A percentile compares a stretch with the other conserved stretches of the same genome.
These are phyloP conservation scores for Macrolepiota fuliginosa DNA, from an alignment of 768 basidiomycete genomes.

Conservation along the genomic window DNA sequence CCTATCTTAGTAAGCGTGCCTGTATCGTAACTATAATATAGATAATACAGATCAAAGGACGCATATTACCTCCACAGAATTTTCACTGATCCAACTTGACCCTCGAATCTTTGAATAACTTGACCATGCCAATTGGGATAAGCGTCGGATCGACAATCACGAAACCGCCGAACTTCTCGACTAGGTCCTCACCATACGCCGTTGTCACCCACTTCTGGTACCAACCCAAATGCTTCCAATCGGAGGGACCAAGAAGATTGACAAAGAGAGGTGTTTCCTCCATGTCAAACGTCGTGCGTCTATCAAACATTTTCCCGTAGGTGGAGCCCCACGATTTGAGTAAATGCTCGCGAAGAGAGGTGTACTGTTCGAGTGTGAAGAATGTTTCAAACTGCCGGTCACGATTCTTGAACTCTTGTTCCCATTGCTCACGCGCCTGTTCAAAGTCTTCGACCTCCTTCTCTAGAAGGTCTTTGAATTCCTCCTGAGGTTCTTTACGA, in stretches of 20 bases:
- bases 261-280: not conserved
- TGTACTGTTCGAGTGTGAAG: not conserved
- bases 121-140: constrained; percentile 41
- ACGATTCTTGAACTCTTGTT: not conserved
- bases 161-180: constrained; percentile 36
- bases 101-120: constrained; percentile 33
- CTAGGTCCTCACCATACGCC: constrained; percentile 37
- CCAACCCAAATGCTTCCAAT: constrained; percentile 7
- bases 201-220: constrained; percentile 36
- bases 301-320: not conserved
- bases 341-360: not conserved
- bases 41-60: no score
- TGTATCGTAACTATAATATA: no score
- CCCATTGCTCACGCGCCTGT: not conserved
- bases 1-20: no score
- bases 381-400: not conserved
- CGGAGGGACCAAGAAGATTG: constrained; percentile 2
- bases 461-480: not conserved
- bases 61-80: no score
- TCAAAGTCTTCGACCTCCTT: constrained; percentile 9
- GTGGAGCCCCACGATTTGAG: not conserved
- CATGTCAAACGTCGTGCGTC: not conserved
- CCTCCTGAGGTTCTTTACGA: no score
- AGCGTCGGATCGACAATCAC: constrained; percentile 36
- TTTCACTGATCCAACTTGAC: constrained; percentile 30